These are phyloP conservation scores for Neltuma alba DNA, from an alignment of 306 rosid genomes.

Conservation along the genomic window DNA sequence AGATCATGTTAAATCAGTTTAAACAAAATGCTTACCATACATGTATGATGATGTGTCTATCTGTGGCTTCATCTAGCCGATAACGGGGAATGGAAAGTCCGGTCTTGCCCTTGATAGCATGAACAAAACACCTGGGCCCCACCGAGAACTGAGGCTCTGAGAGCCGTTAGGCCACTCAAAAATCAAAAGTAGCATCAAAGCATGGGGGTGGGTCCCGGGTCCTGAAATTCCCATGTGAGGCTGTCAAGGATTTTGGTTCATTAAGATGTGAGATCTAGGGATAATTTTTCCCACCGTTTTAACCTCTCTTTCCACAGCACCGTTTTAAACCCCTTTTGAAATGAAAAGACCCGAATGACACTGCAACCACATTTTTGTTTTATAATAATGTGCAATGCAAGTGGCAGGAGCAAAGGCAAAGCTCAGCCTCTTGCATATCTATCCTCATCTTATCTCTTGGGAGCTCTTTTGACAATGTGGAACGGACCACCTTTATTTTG, in stretches of 20 bases:
- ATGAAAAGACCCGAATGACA: neutral
- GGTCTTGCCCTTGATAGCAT: slow-evolving; percentile 29
- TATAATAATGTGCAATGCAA: neutral
- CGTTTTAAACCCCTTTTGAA: neutral
- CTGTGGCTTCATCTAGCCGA: neutral
- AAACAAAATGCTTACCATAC: neutral
- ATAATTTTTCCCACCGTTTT: too few species aligned
- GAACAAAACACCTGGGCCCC: slow-evolving; percentile 34
- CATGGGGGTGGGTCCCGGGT: slow-evolving; percentile 44
- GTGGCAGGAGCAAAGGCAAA: neutral
- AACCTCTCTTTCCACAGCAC: neutral
- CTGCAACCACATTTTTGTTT: neutral
- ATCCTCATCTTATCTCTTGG: neutral
- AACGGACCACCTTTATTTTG: slow-evolving; percentile 28
- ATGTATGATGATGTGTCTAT: neutral
- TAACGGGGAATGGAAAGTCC: neutral
- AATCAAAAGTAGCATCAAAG: slow-evolving; percentile 14
- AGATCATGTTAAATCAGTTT: neutral
- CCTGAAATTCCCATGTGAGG: slow-evolving; percentile 51
- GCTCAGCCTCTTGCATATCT: slow-evolving; percentile 2
- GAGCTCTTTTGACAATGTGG: neutral
- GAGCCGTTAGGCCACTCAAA: slow-evolving; percentile 29
- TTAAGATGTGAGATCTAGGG: too few species aligned
- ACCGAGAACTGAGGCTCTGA: slow-evolving; percentile 15
- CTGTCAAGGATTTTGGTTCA: slow-evolving; percentile 42